Percentiles rank a stretch among this genome's conserved stretches.
These are phyloP conservation scores for Pichia exigua DNA, from an alignment of 805 yeast species.

Conservation along the genomic window DNA sequence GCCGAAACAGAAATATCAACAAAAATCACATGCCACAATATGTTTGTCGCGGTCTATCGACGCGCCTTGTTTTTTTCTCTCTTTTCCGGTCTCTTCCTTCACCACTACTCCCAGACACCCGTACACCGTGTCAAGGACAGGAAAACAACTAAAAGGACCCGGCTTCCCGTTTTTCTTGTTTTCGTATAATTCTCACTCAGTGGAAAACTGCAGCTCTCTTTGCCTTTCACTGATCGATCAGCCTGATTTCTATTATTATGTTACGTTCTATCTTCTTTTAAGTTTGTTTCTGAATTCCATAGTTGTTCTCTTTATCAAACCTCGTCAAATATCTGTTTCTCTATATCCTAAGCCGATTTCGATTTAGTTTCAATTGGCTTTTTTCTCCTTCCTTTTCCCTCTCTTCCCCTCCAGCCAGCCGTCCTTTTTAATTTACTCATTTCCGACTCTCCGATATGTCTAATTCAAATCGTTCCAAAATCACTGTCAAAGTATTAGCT, in stretches of 20 bases:
- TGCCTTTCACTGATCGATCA: neutral
- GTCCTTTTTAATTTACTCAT: neutral
- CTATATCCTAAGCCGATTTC: neutral
- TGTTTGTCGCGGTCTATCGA: too few species aligned
- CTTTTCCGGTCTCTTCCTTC: too few species aligned
- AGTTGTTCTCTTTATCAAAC: neutral
- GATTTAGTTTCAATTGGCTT: neutral
- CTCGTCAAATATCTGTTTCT: neutral
- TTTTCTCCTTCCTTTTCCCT: too few species aligned
- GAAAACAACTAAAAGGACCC: too few species aligned
- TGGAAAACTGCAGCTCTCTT: neutral
- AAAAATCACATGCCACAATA: too few species aligned
- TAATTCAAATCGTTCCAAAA: constrained; percentile 22
- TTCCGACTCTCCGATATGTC: neutral
- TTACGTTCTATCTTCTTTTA: neutral
- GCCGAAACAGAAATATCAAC: too few species aligned
- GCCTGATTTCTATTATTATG: neutral
- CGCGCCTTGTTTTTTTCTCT: too few species aligned
- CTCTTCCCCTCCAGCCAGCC: neutral
- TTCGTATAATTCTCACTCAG: too few species aligned
- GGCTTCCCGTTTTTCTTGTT: too few species aligned
- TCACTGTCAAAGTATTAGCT: constrained; percentile 76
- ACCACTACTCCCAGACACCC: too few species aligned
- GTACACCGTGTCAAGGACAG: too few species aligned
- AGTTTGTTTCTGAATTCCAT: too few species aligned